Base-by-base conservation (phyloP, 495 filamentous ascomycete species). In the Letharia lupina region DNA sequence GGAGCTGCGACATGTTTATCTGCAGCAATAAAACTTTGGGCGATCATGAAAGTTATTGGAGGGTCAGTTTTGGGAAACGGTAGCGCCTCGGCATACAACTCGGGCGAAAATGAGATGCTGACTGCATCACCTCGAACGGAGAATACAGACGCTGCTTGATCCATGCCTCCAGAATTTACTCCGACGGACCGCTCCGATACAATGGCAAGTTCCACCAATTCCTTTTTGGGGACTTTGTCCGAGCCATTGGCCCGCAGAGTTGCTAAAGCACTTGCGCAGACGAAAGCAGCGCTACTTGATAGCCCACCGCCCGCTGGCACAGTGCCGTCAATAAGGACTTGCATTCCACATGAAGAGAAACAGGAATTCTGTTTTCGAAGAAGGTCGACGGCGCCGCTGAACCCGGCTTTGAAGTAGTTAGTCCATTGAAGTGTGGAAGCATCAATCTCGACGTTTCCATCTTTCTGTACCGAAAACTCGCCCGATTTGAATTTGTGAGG, bases 121-220 rank as follows among this genome's bases (percentile, higher is more conserved):
- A 96, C 83, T 35, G 94, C 91, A 64, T 86, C 91, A 63, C 91
- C 94, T 61, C 86, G 84, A 70, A 88, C 79, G 4, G 91, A 90
- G 75, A 98, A 94, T 67, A 98, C 93, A 7, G 92, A 96, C 37
- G 94, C 94, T n/a, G 91, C 88, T 77, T 98, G 95, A 75, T 98
- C 94, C 94, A 98, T 98, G 86, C 93, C 94, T 73, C 94, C 94
- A 8, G 92, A 95, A 75, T 97, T 97, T 50, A 98, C 95, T 40
- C 94, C 94, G 8, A 97, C 95, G 18, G 91, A 89, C 39, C 95
- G 83, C 78, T 98, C 94, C 50, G 91, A 94, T 18, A 96, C 92
- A 63, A 98, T 91, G 20, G 94, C 91, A 45, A 98, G 79, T 72
- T 96, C 91, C 1, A 92, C 86, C 59, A 98, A 76, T 70, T 94